phyloP scores from a whole-genome alignment of 148 eudicot species.

The Cornus florida region DNA sequence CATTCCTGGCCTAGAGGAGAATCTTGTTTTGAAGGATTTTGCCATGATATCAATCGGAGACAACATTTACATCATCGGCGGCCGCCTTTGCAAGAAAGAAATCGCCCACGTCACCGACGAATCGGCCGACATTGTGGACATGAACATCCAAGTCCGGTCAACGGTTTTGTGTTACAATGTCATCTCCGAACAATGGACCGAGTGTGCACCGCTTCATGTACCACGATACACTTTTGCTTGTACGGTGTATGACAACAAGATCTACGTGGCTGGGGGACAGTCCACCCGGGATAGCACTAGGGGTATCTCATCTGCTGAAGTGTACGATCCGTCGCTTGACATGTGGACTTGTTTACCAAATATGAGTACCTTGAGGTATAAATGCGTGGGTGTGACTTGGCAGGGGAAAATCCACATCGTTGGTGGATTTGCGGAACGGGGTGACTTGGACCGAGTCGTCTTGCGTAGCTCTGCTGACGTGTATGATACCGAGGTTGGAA shows the following conservation, averaged over 20 bases:
- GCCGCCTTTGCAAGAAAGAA: slow-evolving; percentile 20
- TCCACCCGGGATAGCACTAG: slow-evolving; percentile 2
- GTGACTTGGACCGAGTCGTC: not conserved
- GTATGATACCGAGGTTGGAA: slow-evolving; percentile 12
- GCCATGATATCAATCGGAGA: slow-evolving; percentile 22
- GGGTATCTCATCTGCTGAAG: slow-evolving; percentile 21
- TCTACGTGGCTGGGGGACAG: slow-evolving; percentile 34
- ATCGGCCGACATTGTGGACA: not conserved
- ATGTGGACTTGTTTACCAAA: slow-evolving; percentile 21
- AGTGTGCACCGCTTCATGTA: slow-evolving; percentile 18
- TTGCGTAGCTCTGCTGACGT: slow-evolving; percentile 30
- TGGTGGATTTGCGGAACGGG: slow-evolving; percentile 20
- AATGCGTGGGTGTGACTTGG: slow-evolving; percentile 29
- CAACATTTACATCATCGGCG: slow-evolving; percentile 25
- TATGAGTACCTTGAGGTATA: slow-evolving; percentile 23
- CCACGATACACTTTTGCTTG: slow-evolving; percentile 31
- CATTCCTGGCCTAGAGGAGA: slow-evolving; percentile 12
- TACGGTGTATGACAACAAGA: slow-evolving; percentile 13
- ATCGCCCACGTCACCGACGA: not conserved
- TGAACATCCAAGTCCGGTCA: slow-evolving; percentile 4
- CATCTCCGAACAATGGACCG: slow-evolving; percentile 13
- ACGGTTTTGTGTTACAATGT: slow-evolving; percentile 19
- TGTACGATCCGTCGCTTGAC: slow-evolving; percentile 15
- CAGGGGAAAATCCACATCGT: slow-evolving; percentile 23
- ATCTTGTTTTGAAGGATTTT: slow-evolving; percentile 25